Percentiles rank a stretch among this genome's conserved stretches.
phyloP scores from a whole-genome alignment of 1,139 yeast species.

The Yamadazyma taylorii region DNA sequence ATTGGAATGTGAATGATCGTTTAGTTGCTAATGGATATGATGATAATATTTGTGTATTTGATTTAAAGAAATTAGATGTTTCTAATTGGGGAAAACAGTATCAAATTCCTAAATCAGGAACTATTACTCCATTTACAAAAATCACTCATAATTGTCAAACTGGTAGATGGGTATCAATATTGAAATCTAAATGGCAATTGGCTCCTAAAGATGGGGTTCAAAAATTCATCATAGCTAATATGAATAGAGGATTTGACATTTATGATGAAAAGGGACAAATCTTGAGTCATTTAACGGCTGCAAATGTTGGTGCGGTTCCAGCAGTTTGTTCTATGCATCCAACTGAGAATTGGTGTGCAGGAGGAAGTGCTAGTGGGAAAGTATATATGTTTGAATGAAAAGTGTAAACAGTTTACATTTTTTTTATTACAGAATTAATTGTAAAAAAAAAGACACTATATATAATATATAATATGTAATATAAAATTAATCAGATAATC shows the following conservation, averaged over 20 bases:
- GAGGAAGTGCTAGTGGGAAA: slow-evolving; percentile 96
- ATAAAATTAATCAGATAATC: no score
- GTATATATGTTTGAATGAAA: slow-evolving; percentile 56
- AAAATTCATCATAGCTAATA: slow-evolving; percentile 88
- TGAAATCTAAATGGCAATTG: slow-evolving; percentile 81
- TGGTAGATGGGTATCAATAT: slow-evolving; percentile 93
- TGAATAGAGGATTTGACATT: slow-evolving; percentile 84
- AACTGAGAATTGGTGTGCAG: slow-evolving; percentile 83
- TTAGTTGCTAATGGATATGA: slow-evolving; percentile 93
- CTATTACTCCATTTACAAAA: slow-evolving; percentile 55
- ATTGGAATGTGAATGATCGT: slow-evolving; percentile 76
- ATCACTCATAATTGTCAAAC: slow-evolving; percentile 91
- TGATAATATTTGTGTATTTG: slow-evolving; percentile 66
- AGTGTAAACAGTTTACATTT: background rate
- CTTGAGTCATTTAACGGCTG: slow-evolving; percentile 66
- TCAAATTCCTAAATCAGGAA: slow-evolving; percentile 22
- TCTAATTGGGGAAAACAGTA: slow-evolving; percentile 28
- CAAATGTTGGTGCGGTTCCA: slow-evolving; percentile 79
- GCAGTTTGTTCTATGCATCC: slow-evolving; percentile 87
- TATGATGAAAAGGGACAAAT: slow-evolving; percentile 76
- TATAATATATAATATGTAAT: no score
- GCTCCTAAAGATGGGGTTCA: slow-evolving; percentile 70
- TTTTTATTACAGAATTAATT: slow-evolving; percentile 2
- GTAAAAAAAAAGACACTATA: no score
- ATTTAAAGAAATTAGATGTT: slow-evolving; percentile 26